Base-by-base conservation (phyloP, 805 yeast species). In the Ogataea zsoltii region DNA sequence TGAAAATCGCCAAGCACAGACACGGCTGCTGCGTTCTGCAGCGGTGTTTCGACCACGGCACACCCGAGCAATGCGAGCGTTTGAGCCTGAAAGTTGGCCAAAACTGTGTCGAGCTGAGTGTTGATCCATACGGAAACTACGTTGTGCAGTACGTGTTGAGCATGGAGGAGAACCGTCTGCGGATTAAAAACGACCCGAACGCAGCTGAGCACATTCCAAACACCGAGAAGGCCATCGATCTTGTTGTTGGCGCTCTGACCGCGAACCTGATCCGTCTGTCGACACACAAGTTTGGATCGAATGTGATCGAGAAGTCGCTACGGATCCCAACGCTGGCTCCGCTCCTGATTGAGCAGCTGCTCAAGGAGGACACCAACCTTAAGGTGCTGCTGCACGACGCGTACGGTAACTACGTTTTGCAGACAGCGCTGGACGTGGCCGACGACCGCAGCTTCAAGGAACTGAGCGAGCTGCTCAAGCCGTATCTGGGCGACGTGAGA, bases 11-110 rank as follows among this genome's bases (percentile, higher is more conserved):
- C 4, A 89, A 95, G 38, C 98, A 94, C 61, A 80, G 97, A 60
- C 98, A 94, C 62, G 99, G 98, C 6, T 94, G 99, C 70, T 92
- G 98, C 67, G 98, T 92, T 19, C 73, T 92, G 46, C 99, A 92
- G 69, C 79, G 98, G 57, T 91, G 98, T 66, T 76, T 94, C 56
- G 98, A 94, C 66, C 88, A 85, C 65, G 97, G 98, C 3, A 77
- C 82, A 17, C 68, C 69, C 3, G 73, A 68, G 32, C 97, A 94
- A 66, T 77, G 89, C 45, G 72, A 74, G 51, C 80, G 77, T 48
- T 73, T 94, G 44, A 82, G 89, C 18, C 62, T 74, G 21, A 79
- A 78, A 51, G 83, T 92, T 36, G 86, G 94, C 16, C 74, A 74
- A 41, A 74, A 83, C 58, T 82, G 95, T 31, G 76, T 83, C 38